Base-by-base conservation (phyloP, 768 basidiomycete genomes). In the Tylopilus subfusipes region DNA sequence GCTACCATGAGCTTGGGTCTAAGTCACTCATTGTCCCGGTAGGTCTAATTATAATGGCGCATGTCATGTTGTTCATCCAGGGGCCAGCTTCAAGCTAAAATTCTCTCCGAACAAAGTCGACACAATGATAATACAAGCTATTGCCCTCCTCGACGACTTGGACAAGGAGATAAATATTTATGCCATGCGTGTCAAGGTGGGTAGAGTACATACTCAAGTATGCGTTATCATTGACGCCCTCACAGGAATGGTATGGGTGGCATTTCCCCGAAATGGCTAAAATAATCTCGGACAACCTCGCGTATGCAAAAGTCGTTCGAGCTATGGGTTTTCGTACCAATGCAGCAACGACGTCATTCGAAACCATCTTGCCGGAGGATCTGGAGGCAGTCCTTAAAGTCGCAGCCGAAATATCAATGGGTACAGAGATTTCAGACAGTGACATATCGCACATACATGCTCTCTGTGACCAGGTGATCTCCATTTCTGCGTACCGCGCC, bases 81-180 rank as follows among this genome's bases (percentile, higher is more conserved):
- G 31, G 19, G 50, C 30, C 59, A 96, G 95, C 55, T 99, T 96
- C 78, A 99, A 98, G 79, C 82, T 99, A 64, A 99, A 99, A 75
- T 98, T 99, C 75, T 98, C 97, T 9, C 96, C 97, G 8, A 97
- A 98, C 77, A 98, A 98, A 75, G 95, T 99, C 44, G 97, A 99
- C 69, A 98, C 95, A 9, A 99, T 99, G 97, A 90, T 99, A 54
- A 90, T 98, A 18, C 97, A 99, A 74, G 97, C 97, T 8, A 98
- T 99, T 66, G 96, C 95, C 8, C 80, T 99, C 25, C 82, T 99
- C 50, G 97, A 99, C 65, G 97, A 99, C 68, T 79, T 99, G 22
- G 97, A 99, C 86, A 99, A 99, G 76, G 97, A 98, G 75, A 90
- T 98, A 70, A 99, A 99, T 76, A 97, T 98, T 50, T 99, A 99